A percentile compares a stretch with the other conserved stretches of the same genome.
These are phyloP conservation scores for Phytophthora kernoviae DNA, from an alignment of 352 stramenopile species.

Conservation along the genomic window DNA sequence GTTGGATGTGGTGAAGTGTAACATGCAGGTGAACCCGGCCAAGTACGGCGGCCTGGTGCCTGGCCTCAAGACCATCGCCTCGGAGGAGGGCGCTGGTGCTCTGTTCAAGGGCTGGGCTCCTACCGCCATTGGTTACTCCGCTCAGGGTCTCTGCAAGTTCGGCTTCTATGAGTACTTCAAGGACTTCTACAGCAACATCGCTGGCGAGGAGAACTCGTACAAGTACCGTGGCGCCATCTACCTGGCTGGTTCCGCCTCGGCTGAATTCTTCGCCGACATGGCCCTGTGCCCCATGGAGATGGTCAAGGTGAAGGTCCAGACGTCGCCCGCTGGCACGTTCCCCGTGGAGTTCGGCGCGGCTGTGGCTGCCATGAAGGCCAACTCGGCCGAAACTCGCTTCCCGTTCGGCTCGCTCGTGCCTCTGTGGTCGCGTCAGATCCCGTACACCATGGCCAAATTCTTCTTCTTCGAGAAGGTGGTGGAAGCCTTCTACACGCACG, in stretches of 20 bases:
- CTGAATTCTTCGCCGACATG: constrained; percentile 94
- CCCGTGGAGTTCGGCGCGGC: constrained; percentile 87
- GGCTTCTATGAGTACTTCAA: constrained; percentile 97
- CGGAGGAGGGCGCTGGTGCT: constrained; percentile 80
- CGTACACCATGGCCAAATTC: constrained; percentile 99
- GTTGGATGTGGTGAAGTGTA: constrained; percentile 95
- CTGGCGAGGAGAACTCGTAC: constrained; percentile 92
- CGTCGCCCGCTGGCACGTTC: constrained; percentile 89
- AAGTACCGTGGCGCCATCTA: constrained; percentile 94
- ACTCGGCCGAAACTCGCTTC: constrained; percentile 89
- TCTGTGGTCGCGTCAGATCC: constrained; percentile 93
- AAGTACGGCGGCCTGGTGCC: constrained; percentile 86
- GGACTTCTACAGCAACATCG: constrained; percentile 92
- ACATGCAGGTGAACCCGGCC: constrained; percentile 92
- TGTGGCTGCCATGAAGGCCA: constrained; percentile 87
- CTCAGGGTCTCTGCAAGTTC: constrained; percentile 93
- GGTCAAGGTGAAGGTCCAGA: constrained; percentile 96
- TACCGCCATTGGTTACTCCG: constrained; percentile 92
- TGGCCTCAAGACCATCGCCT: constrained; percentile 86
- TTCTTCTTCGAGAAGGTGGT: constrained; percentile 96
- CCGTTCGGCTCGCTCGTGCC: constrained; percentile 92
- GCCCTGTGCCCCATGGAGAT: constrained; percentile 95
- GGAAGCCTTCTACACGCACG: constrained; percentile 87
- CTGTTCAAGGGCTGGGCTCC: constrained; percentile 93
- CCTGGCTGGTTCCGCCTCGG: constrained; percentile 91